phyloP scores from a whole-genome alignment of 2,329 filamentous ascomycete genomes.

The Aspergillus costaricaensis region DNA sequence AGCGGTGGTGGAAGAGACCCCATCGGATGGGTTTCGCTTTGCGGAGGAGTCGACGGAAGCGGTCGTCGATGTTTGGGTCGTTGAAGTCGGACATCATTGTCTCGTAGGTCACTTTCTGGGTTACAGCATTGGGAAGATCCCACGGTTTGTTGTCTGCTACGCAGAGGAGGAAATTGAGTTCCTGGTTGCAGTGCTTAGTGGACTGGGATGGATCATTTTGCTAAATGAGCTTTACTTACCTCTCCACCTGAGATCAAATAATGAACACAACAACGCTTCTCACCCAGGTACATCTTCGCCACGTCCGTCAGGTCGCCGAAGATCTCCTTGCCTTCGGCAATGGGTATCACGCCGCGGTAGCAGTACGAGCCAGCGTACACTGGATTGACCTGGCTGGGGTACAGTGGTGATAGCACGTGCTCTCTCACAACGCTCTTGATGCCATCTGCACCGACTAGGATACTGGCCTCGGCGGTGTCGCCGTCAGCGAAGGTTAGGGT shows the following conservation, averaged over 20 bases:
- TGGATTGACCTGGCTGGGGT: conserved; percentile 14
- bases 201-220: no score
- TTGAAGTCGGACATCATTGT: not conserved
- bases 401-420: conserved; percentile 22
- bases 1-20: not conserved
- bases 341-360: conserved; percentile 34
- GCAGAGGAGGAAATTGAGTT: conserved; percentile 1
- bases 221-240: not conserved
- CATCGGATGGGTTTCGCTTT: not conserved
- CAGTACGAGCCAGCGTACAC: conserved; percentile 35
- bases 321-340: conserved; percentile 21
- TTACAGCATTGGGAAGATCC: not conserved
- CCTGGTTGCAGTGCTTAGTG: not conserved
- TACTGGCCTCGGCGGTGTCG: conserved; percentile 28
- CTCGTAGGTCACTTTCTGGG: not conserved
- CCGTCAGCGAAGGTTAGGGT: conserved; percentile 34
- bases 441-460: conserved; percentile 40
- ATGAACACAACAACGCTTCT: conserved; percentile 13
- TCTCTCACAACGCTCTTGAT: conserved; percentile 34
- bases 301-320: conserved; percentile 19
- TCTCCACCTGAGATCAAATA: conserved; percentile 18
- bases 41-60: not conserved
- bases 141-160: not conserved
- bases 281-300: conserved; percentile 20
- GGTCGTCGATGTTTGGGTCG: not conserved